These are phyloP conservation scores for Drechslerella dactyloides DNA, from an alignment of 2,329 filamentous ascomycete genomes.

Conservation along the genomic window DNA sequence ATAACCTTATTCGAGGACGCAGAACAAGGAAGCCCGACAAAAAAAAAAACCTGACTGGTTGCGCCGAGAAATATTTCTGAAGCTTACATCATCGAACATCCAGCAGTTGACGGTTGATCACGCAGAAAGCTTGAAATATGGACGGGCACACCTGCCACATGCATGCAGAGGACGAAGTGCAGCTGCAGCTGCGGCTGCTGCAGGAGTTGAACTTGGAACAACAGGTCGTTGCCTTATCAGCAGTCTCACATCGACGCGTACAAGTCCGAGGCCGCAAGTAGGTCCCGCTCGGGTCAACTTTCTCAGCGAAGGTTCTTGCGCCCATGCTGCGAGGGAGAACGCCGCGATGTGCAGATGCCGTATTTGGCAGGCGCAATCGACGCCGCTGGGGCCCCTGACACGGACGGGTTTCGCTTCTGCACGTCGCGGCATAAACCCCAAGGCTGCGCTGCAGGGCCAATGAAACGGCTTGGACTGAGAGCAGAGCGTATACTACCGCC, in stretches of 20 bases:
- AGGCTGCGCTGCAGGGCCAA: constrained; percentile 28
- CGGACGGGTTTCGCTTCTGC: constrained; percentile 22
- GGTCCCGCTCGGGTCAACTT: constrained; percentile 16
- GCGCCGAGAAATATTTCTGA: no score
- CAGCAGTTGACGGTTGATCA: neutral
- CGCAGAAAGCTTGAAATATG: no score
- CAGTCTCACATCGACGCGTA: neutral
- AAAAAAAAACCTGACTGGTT: neutral
- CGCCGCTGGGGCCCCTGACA: constrained; percentile 20
- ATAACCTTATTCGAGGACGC: neutral
- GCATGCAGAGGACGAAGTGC: no score
- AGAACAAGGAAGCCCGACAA: neutral
- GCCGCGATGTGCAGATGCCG: constrained; percentile 1
- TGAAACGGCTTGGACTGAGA: constrained; percentile 13
- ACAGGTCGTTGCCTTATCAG: neutral
- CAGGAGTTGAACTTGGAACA: no score
- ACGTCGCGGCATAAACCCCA: constrained; percentile 11
- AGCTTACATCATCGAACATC: neutral
- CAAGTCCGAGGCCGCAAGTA: constrained; percentile 7
- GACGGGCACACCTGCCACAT: no score
- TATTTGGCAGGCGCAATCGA: constrained; percentile 44
- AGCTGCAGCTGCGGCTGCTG: no score
- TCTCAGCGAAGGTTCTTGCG: constrained; percentile 20
- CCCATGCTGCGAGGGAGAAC: constrained; percentile 19
- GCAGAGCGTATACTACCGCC: neutral